Percentiles rank a stretch among this genome's conserved stretches.
phyloP scores from a whole-genome alignment of 495 filamentous ascomycete species.

The Penicillium pulvis region DNA sequence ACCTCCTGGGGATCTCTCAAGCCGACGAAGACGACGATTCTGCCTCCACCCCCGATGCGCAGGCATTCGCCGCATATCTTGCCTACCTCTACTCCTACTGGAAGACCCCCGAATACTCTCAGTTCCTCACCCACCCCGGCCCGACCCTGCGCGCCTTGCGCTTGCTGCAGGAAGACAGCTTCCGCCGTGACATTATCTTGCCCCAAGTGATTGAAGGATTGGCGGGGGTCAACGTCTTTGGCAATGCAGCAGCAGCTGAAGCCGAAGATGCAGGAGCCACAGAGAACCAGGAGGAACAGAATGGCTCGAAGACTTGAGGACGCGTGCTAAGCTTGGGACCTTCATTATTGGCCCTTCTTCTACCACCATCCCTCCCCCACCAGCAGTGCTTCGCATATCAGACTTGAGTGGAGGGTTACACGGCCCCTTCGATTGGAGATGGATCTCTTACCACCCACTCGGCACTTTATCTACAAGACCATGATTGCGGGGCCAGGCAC shows the following conservation, averaged over 20 bases:
- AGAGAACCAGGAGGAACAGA: conserved; percentile 23
- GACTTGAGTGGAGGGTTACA: conserved; percentile 5
- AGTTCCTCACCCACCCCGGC: conserved; percentile 78
- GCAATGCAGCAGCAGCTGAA: conserved; percentile 24
- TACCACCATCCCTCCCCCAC: not conserved
- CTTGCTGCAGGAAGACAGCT: conserved; percentile 78
- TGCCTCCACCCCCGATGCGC: conserved; percentile 56
- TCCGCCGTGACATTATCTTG: conserved; percentile 78
- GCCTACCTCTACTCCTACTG: conserved; percentile 82
- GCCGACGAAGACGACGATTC: conserved; percentile 43
- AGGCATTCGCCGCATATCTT: conserved; percentile 78
- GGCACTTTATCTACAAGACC: conserved; percentile 6
- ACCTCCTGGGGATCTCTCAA: conserved; percentile 43
- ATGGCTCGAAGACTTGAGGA: conserved; percentile 32
- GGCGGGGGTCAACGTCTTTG: conserved; percentile 55
- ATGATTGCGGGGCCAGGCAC: conserved; percentile 15
- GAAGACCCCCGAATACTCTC: conserved; percentile 76
- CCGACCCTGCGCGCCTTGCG: conserved; percentile 82
- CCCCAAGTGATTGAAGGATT: conserved; percentile 69
- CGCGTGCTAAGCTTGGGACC: conserved; percentile 11
- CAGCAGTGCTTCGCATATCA: not conserved
- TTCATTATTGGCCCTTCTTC: conserved; percentile 6
- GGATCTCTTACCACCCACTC: conserved; percentile 7
- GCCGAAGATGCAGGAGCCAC: conserved; percentile 32
- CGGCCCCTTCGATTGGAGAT: not conserved